Percentiles rank a stretch among this genome's conserved stretches.
Conservation (phyloP, 371 early-diverging fungal species). For the Mucor saturninus region DNA sequence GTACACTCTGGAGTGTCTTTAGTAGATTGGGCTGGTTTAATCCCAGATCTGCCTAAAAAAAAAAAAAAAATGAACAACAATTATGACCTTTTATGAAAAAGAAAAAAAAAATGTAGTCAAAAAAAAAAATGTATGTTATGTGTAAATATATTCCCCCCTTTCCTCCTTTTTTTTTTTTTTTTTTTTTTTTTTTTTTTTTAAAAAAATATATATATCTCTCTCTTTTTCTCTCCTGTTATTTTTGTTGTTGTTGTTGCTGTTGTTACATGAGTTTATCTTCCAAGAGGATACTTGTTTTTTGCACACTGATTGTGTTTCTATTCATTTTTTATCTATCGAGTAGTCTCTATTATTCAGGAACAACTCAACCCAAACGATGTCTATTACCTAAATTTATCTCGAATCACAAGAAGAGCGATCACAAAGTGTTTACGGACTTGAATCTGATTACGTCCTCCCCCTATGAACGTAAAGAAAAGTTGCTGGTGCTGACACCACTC, state of each 20-base stretch:
- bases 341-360: neutral
- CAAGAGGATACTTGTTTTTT: constrained; percentile 11
- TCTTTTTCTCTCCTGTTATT: neutral
- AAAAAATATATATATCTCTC: constrained; percentile 1
- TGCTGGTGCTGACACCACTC: constrained; percentile 61
- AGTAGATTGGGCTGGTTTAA: constrained; percentile 47
- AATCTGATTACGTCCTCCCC: constrained; percentile 8
- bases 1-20: constrained; percentile 50
- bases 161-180: neutral
- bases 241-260: neutral
- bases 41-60: constrained; percentile 17
- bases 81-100: neutral
- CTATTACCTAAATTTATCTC: neutral
- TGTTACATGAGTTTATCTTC: neutral
- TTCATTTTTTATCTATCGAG: constrained; percentile 10
- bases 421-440: constrained; percentile 11
- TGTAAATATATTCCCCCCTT: neutral
- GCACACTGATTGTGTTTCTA: constrained; percentile 2
- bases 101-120: neutral
- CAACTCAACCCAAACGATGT: neutral
- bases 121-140: neutral
- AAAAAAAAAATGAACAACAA: neutral
- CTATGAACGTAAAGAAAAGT: constrained; percentile 29
- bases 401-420: neutral
- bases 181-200: neutral